Conservation (phyloP, 2,329 filamentous ascomycete species). For the Pyrenophora tritici-repentis region DNA sequence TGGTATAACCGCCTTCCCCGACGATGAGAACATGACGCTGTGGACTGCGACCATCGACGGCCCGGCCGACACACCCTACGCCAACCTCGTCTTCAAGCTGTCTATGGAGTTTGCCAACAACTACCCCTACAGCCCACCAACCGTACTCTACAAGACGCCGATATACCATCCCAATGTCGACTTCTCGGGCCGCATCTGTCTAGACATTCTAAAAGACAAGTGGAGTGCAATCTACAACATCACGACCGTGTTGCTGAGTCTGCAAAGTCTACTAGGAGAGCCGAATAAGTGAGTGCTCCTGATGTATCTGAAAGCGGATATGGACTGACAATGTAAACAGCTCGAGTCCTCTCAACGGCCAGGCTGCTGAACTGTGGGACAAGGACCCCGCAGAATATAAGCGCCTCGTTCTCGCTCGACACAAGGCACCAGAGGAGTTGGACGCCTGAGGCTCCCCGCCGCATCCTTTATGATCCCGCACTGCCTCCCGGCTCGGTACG, state of each 20-base stretch:
- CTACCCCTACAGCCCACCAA: conserved; percentile 90
- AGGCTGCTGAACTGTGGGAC: conserved; percentile 96
- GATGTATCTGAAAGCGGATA: neutral
- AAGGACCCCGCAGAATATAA: conserved; percentile 86
- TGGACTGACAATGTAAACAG: conserved; percentile 53
- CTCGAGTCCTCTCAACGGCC: conserved; percentile 90
- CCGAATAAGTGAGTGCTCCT: conserved; percentile 83
- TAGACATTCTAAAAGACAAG: conserved; percentile 98
- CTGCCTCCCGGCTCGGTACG: conserved; percentile 8
- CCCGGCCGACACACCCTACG: conserved; percentile 89
- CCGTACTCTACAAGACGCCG: conserved; percentile 95
- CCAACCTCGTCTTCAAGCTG: conserved; percentile 86
- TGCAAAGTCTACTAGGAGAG: conserved; percentile 94
- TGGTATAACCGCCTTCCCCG: conserved; percentile 93
- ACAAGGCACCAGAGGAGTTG: conserved; percentile 57
- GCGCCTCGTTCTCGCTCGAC: conserved; percentile 67
- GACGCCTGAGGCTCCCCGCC: conserved; percentile 25
- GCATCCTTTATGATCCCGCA: neutral
- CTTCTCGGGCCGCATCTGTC: conserved; percentile 93
- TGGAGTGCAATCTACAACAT: conserved; percentile 99
- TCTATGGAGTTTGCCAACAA: conserved; percentile 87
- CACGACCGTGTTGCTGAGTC: conserved; percentile 85
- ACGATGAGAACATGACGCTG: conserved; percentile 79
- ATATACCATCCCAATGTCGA: conserved; percentile 99
- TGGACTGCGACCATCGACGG: conserved; percentile 96